These are phyloP conservation scores for Tremella mesenterica DNA, from an alignment of 768 basidiomycete genomes.

Conservation along the genomic window DNA sequence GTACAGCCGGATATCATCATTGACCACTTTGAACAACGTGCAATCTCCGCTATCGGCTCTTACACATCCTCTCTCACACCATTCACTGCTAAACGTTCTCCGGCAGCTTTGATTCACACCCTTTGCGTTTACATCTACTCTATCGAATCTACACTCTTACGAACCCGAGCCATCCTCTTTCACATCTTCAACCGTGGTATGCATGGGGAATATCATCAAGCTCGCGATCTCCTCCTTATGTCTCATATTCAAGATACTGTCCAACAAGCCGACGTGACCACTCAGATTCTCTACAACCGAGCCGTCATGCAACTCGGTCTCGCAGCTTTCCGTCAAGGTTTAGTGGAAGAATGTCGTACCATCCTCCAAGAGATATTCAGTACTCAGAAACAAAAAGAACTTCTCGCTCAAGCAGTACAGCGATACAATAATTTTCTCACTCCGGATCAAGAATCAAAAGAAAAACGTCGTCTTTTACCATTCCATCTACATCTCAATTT, in stretches of 20 bases:
- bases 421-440: conserved; percentile 64
- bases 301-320: conserved; percentile 94
- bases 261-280: conserved; percentile 89
- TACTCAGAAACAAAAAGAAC: conserved; percentile 92
- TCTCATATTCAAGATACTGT: conserved; percentile 96
- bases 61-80: conserved; percentile 52
- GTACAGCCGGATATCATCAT: conserved; percentile 83
- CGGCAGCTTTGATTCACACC: conserved; percentile 72
- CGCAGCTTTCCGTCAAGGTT: conserved; percentile 88
- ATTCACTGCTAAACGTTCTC: conserved; percentile 52
- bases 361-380: conserved; percentile 93
- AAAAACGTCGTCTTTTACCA: conserved; percentile 87
- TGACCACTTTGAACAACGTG: conserved; percentile 71
- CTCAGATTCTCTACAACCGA: conserved; percentile 96
- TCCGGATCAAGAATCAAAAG: conserved; percentile 94
- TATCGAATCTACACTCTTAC: conserved; percentile 77
- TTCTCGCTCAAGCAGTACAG: conserved; percentile 92
- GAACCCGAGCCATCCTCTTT: conserved; percentile 92
- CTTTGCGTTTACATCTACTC: conserved; percentile 90
- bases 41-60: conserved; percentile 47
- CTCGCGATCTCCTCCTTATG: conserved; percentile 97
- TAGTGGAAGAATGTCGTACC: conserved; percentile 86
- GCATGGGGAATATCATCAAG: conserved; percentile 91
- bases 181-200: conserved; percentile 97
- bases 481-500: conserved; percentile 99